Evolutionary conservation across 2,329 filamentous ascomycete genomes (phyloP).

Genomic region (Talaromyces sp.): DNA sequence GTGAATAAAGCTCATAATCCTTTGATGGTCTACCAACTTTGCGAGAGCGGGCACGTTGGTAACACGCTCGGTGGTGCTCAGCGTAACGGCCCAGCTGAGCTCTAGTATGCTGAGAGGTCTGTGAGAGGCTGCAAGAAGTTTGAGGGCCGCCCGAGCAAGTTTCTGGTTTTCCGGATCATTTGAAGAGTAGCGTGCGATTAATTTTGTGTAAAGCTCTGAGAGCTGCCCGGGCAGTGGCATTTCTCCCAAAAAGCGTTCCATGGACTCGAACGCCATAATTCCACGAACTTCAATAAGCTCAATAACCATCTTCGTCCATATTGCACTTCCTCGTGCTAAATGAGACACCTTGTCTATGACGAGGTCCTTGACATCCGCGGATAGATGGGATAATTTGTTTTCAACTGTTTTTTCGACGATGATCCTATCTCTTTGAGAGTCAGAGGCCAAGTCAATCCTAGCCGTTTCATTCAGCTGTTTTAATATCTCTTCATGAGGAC

Average conservation of each 20-base stretch:
- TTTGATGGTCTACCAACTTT: slow-evolving; percentile 20
- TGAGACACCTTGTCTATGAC: slow-evolving; percentile 12
- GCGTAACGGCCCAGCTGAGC: neutral
- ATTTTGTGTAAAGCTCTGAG: slow-evolving; percentile 11
- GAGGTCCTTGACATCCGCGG: slow-evolving; percentile 10
- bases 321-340: slow-evolving; percentile 14
- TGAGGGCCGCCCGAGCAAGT: slow-evolving; percentile 14
- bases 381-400: slow-evolving; percentile 9
- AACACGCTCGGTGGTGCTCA: slow-evolving; percentile 6
- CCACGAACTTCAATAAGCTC: slow-evolving; percentile 13
- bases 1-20: slow-evolving; percentile 17
- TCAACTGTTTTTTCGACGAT: slow-evolving; percentile 12
- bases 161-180: slow-evolving; percentile 13
- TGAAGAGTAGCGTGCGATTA: slow-evolving; percentile 12
- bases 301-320: slow-evolving; percentile 15
- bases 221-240: slow-evolving; percentile 11
- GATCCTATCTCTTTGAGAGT: slow-evolving; percentile 11
- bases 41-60: slow-evolving; percentile 17
- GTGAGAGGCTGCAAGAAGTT: slow-evolving; percentile 13
- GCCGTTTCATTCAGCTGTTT: slow-evolving; percentile 9
- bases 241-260: slow-evolving; percentile 3
- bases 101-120: neutral
- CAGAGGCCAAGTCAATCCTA: slow-evolving; percentile 7
- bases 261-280: slow-evolving; percentile 9
- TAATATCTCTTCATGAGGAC: slow-evolving; percentile 14